phyloP scores from a whole-genome alignment of 495 filamentous ascomycete genomes.

The Hypoxylon crocopeplum region DNA sequence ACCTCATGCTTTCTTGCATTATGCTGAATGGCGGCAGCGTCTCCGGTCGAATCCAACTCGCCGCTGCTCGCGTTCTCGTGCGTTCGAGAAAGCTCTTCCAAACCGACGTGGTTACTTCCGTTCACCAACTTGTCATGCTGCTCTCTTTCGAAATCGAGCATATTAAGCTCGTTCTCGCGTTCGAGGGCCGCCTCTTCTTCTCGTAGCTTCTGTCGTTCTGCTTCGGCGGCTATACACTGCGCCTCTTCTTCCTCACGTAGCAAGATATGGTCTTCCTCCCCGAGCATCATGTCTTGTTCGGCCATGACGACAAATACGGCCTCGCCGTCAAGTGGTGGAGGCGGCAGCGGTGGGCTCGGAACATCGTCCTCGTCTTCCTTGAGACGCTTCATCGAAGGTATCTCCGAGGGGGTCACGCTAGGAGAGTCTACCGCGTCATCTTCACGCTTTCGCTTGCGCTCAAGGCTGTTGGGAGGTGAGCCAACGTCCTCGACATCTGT shows the following conservation, averaged over 20 bases:
- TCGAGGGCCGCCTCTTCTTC: conserved; percentile 40
- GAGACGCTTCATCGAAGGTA: conserved; percentile 54
- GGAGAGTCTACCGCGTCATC: conserved; percentile 45
- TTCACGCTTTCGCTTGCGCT: conserved; percentile 70
- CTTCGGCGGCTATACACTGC: conserved; percentile 50
- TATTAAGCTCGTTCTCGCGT: conserved; percentile 44
- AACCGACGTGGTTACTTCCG: conserved; percentile 7
- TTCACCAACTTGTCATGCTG: conserved; percentile 33
- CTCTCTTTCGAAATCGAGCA: conserved; percentile 41
- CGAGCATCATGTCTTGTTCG: conserved; percentile 48
- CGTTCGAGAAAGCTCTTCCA: background rate
- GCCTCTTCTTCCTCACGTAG: conserved; percentile 51
- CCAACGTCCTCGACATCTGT: conserved; percentile 62
- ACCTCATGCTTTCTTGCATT: conserved; percentile 39
- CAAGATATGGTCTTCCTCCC: conserved; percentile 51
- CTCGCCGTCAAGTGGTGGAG: conserved; percentile 49
- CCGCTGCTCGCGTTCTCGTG: conserved; percentile 4
- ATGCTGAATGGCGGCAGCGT: conserved; percentile 14
- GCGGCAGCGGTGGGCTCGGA: conserved; percentile 47
- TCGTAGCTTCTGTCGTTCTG: conserved; percentile 38
- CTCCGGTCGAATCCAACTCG: conserved; percentile 6
- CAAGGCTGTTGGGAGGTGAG: conserved; percentile 44
- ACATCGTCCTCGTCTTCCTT: conserved; percentile 53
- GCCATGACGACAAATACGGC: conserved; percentile 37
- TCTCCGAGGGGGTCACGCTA: conserved; percentile 50